A percentile compares a stretch with the other conserved stretches of the same genome.
Evolutionary conservation across 1,139 yeast genomes (phyloP).

Genomic region (Waltiozyma sp.): DNA sequence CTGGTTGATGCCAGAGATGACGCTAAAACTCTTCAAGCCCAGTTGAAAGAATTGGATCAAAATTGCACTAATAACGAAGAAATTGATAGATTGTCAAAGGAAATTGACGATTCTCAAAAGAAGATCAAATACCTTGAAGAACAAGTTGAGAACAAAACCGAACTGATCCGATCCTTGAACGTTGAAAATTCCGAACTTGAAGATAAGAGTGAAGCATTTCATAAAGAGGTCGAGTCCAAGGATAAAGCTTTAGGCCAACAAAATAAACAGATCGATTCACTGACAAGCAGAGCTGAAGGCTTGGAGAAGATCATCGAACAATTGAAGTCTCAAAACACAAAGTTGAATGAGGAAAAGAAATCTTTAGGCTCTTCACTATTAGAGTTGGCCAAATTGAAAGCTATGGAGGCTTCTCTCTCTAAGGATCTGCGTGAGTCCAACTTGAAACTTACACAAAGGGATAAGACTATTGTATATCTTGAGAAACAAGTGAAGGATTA

Average conservation of each 20-base stretch:
- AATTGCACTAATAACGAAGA: not conserved
- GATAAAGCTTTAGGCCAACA: slow-evolving; percentile 1
- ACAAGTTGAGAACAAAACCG: slow-evolving; percentile 8
- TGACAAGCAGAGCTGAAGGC: slow-evolving; percentile 10
- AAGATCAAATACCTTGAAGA: slow-evolving; percentile 24
- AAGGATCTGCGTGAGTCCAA: slow-evolving; percentile 14
- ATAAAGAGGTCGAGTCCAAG: slow-evolving; percentile 1
- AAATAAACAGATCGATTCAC: slow-evolving; percentile 7
- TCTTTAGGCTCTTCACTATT: slow-evolving; percentile 20
- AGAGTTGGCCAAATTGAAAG: slow-evolving; percentile 23
- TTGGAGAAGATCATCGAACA: slow-evolving; percentile 25
- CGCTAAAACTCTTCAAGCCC: slow-evolving; percentile 19
- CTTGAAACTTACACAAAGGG: slow-evolving; percentile 30
- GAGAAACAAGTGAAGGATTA: slow-evolving; percentile 31
- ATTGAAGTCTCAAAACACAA: slow-evolving; percentile 30
- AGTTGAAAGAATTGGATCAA: slow-evolving; percentile 3
- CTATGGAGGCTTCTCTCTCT: slow-evolving; percentile 18
- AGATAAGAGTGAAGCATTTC: not conserved
- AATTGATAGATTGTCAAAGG: not conserved
- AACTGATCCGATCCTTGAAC: slow-evolving; percentile 2
- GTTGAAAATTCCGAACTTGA: slow-evolving; percentile 1
- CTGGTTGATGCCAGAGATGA: slow-evolving; percentile 46
- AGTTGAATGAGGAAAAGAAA: slow-evolving; percentile 13
- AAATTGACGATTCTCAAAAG: slow-evolving; percentile 13
- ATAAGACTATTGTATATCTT: slow-evolving; percentile 35